Conservation (phyloP, 805 yeast genomes). For the Suhomyces xylopsoci region DNA sequence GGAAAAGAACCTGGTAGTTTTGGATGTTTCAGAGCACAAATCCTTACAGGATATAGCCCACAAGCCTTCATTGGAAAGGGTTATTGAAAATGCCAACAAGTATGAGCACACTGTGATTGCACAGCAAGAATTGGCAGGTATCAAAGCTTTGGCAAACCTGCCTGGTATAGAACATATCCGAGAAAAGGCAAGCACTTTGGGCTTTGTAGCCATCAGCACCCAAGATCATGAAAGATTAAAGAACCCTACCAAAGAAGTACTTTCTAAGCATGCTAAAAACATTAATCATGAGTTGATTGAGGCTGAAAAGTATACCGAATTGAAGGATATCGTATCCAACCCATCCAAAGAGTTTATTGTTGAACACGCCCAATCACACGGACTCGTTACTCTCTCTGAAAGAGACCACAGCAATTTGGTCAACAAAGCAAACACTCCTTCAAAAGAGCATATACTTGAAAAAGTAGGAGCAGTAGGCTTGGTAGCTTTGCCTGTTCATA, state of each 20-base stretch:
- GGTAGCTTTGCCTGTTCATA: constrained; percentile 8
- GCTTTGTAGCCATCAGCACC: constrained; percentile 12
- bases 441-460: constrained; percentile 11
- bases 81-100: constrained; percentile 24
- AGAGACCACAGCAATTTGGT: constrained; percentile 9
- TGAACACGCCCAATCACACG: constrained; percentile 10
- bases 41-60: constrained; percentile 2
- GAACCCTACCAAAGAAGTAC: constrained; percentile 9
- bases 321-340: constrained; percentile 14
- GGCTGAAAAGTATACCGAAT: constrained; percentile 5
- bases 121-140: constrained; percentile 8
- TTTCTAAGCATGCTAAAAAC: constrained; percentile 6
- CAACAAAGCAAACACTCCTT: constrained; percentile 14
- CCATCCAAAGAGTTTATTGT: constrained; percentile 11
- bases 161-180: constrained; percentile 7
- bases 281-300: constrained; percentile 11
- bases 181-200: constrained; percentile 13
- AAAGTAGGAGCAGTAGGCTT: constrained; percentile 12
- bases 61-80: constrained; percentile 6
- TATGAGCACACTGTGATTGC: constrained; percentile 14
- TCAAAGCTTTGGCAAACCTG: constrained; percentile 4
- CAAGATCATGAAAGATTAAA: constrained; percentile 10
- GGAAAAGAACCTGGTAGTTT: constrained; percentile 11
- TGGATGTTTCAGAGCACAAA: constrained; percentile 4
- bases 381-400: constrained; percentile 7